Percentiles rank a stretch among this genome's conserved stretches.
Evolutionary conservation across 495 filamentous ascomycete genomes (phyloP).

Genomic region (Trichoderma orchidacearum): DNA sequence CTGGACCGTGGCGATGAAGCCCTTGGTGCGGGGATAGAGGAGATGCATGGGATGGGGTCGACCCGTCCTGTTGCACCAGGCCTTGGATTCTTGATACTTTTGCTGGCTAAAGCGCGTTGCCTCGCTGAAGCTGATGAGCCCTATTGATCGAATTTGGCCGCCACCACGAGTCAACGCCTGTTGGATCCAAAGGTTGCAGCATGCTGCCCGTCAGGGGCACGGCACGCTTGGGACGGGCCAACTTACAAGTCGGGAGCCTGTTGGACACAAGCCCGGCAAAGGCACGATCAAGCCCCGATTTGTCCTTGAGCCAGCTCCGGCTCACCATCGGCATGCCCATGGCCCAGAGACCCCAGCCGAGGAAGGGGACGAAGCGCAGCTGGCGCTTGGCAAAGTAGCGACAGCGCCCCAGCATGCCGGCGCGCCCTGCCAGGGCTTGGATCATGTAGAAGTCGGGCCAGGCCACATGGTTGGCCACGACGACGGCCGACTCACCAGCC

Average conservation of each 20-base stretch:
- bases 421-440: slow-evolving; percentile 35
- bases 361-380: slow-evolving; percentile 38
- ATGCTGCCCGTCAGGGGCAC: too few species aligned
- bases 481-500: slow-evolving; percentile 36
- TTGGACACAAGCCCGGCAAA: slow-evolving; percentile 31
- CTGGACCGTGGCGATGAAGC: slow-evolving; percentile 40
- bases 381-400: slow-evolving; percentile 45
- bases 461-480: slow-evolving; percentile 41
- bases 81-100: slow-evolving; percentile 33
- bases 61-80: slow-evolving; percentile 32
- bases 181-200: too few species aligned
- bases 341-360: slow-evolving; percentile 47
- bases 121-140: slow-evolving; percentile 47
- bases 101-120: slow-evolving; percentile 38
- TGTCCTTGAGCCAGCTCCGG: slow-evolving; percentile 39
- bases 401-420: slow-evolving; percentile 41
- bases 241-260: slow-evolving; percentile 42
- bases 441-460: slow-evolving; percentile 51
- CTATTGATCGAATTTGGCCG: too few species aligned
- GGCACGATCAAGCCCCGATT: slow-evolving; percentile 36
- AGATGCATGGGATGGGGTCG: slow-evolving; percentile 36
- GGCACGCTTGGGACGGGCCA: neutral
- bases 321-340: slow-evolving; percentile 48
- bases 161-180: slow-evolving; percentile 3
- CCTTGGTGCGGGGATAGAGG: slow-evolving; percentile 41